Percentiles rank a stretch among this genome's conserved stretches.
Conservation (phyloP, 768 basidiomycete species). For the Rhodotorula graminis region DNA sequence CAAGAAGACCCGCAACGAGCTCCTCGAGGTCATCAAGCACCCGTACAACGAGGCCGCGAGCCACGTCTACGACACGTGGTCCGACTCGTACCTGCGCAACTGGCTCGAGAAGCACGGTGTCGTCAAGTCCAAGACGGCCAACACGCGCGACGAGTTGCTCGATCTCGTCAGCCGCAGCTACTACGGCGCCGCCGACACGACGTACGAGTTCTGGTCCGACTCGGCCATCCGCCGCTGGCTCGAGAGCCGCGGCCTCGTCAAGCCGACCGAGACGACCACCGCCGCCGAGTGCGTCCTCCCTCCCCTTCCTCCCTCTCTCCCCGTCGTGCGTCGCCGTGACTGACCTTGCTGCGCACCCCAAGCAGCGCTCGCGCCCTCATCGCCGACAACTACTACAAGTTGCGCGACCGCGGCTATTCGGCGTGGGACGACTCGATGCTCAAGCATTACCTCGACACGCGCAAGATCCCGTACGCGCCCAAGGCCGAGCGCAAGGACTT, state of each 20-base stretch:
- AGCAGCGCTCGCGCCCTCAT: conserved; percentile 47
- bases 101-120: conserved; percentile 80
- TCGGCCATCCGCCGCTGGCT: conserved; percentile 40
- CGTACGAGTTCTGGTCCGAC: conserved; percentile 41
- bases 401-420: conserved; percentile 47
- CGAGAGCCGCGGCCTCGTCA: conserved; percentile 37
- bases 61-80: conserved; percentile 80
- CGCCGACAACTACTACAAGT: conserved; percentile 49
- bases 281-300: conserved; percentile 15
- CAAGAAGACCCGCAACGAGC: conserved; percentile 58
- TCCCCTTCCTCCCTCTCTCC: background rate
- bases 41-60: conserved; percentile 61
- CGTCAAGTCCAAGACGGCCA: conserved; percentile 61
- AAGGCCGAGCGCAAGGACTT: conserved; percentile 31
- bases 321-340: background rate
- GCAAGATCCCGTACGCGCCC: conserved; percentile 59
- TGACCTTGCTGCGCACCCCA: conserved; percentile 19
- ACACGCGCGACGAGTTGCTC: conserved; percentile 58
- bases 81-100: conserved; percentile 74
- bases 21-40: conserved; percentile 64
- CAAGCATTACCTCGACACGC: conserved; percentile 71
- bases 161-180: conserved; percentile 73
- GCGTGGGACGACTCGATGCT: conserved; percentile 75
- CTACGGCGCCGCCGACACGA: conserved; percentile 51
- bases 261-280: conserved; percentile 31